Conservation (phyloP, 306 rosid species). For the Gastrolobium bilobum region DNA sequence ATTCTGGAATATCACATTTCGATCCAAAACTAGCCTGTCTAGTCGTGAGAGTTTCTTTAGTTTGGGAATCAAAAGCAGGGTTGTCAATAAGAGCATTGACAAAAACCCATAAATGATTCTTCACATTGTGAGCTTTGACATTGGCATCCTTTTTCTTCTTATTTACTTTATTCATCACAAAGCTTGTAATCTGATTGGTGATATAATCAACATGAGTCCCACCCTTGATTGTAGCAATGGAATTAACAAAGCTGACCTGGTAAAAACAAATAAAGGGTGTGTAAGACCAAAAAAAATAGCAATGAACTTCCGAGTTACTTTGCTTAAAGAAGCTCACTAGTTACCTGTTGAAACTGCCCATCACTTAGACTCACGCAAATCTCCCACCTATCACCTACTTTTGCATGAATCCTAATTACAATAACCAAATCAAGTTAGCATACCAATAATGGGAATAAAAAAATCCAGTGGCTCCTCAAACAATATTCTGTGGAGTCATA, state of each 20-base stretch:
- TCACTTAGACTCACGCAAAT: constrained; percentile 86
- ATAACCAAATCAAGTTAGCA: constrained; percentile 34
- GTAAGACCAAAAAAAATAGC: background rate
- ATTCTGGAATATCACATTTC: constrained; percentile 81
- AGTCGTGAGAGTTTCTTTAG: constrained; percentile 74
- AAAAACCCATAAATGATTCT: constrained; percentile 75
- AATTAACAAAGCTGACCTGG: constrained; percentile 95
- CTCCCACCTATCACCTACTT: constrained; percentile 94
- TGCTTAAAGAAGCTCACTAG: constrained; percentile 5
- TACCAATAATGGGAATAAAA: background rate
- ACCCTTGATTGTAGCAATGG: constrained; percentile 90
- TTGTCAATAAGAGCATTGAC: constrained; percentile 81
- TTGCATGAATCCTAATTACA: constrained; percentile 66
- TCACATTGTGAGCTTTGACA: constrained; percentile 88
- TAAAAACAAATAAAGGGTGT: constrained; percentile 13
- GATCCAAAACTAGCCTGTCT: constrained; percentile 84
- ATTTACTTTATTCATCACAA: constrained; percentile 82
- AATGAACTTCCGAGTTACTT: constrained; percentile 20
- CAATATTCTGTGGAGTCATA: constrained; percentile 30
- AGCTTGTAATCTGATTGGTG: constrained; percentile 81
- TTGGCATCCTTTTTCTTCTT: constrained; percentile 95
- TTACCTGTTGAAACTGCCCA: constrained; percentile 96
- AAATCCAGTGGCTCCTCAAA: background rate
- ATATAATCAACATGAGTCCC: constrained; percentile 94
- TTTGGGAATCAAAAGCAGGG: constrained; percentile 81